A percentile compares a stretch with the other conserved stretches of the same genome.
Evolutionary conservation across 306 rosid genomes (phyloP).

Genomic region (Cucurbita pepo): DNA sequence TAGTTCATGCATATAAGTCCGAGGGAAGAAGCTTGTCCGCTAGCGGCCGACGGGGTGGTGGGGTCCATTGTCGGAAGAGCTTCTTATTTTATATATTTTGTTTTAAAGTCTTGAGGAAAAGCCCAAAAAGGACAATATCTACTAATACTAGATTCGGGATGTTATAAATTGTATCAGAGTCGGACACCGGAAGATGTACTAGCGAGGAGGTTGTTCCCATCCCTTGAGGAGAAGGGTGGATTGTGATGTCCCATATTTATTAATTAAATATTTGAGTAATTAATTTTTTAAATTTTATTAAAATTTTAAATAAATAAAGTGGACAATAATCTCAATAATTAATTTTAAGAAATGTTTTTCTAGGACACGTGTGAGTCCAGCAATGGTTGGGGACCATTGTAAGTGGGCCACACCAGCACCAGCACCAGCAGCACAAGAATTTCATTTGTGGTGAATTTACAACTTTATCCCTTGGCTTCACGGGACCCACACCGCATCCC

Average conservation of each 20-base stretch:
- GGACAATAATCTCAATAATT: too few species aligned
- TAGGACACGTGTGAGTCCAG: background rate
- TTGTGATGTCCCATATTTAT: too few species aligned
- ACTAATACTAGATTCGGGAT: accelerated
- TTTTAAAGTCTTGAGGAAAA: too few species aligned
- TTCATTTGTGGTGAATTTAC: background rate
- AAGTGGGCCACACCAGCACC: background rate
- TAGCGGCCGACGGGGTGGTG: background rate
- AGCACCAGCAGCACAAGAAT: background rate
- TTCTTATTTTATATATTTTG: background rate
- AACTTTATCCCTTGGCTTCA: background rate
- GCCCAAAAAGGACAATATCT: too few species aligned
- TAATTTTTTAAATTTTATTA: too few species aligned
- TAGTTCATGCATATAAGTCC: background rate
- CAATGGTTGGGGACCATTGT: background rate
- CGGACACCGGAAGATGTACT: too few species aligned
- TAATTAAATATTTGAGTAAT: too few species aligned
- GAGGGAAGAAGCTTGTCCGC: background rate
- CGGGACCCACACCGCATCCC: too few species aligned
- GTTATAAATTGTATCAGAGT: too few species aligned
- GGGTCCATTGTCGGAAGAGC: background rate
- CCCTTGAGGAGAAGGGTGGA: too few species aligned
- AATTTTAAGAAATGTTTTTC: background rate
- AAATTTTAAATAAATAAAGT: too few species aligned
- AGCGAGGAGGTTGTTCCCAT: too few species aligned